Percentiles rank a stretch among this genome's conserved stretches.
Evolutionary conservation across 306 rosid genomes (phyloP).

Genomic region (Lablab purpureus): DNA sequence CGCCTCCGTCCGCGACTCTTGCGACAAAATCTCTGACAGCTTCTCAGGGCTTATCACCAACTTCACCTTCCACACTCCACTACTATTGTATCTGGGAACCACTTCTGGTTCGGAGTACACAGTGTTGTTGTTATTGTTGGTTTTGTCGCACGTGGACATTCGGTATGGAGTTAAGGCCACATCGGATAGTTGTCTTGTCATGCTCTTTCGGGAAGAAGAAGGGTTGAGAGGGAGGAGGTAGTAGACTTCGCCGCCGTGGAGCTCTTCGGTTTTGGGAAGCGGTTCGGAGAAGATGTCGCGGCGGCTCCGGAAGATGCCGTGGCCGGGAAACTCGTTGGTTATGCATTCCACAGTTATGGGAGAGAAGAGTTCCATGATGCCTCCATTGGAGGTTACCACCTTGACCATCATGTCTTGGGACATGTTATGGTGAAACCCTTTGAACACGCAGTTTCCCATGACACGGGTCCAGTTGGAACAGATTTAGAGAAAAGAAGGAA

Average conservation of each 20-base stretch:
- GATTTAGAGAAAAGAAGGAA: not conserved
- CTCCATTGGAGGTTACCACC: slow-evolving; percentile 72
- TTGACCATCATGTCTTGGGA: slow-evolving; percentile 49
- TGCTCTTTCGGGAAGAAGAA: not conserved
- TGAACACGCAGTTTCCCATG: slow-evolving; percentile 79
- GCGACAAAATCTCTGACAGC: slow-evolving; percentile 79
- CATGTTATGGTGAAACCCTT: slow-evolving; percentile 35
- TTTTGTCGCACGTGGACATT: slow-evolving; percentile 62
- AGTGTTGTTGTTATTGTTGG: slow-evolving; percentile 27
- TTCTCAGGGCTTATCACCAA: slow-evolving; percentile 76
- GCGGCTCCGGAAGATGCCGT: slow-evolving; percentile 66
- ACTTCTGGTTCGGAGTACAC: slow-evolving; percentile 54
- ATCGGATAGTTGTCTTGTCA: slow-evolving; percentile 1
- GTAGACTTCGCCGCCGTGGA: slow-evolving; percentile 60
- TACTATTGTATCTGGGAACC: slow-evolving; percentile 51
- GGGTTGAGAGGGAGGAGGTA: slow-evolving; percentile 77
- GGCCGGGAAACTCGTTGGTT: slow-evolving; percentile 74
- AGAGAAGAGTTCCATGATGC: slow-evolving; percentile 72
- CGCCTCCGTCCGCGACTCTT: slow-evolving; percentile 69
- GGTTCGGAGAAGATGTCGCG: slow-evolving; percentile 56
- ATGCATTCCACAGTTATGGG: slow-evolving; percentile 68
- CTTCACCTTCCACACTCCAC: slow-evolving; percentile 90
- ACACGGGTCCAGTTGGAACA: not conserved
- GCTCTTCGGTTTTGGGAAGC: slow-evolving; percentile 66
- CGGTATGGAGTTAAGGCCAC: slow-evolving; percentile 63